These are phyloP conservation scores for Colletotrichum viniferum DNA, from an alignment of 2,329 filamentous ascomycete genomes.

Conservation along the genomic window DNA sequence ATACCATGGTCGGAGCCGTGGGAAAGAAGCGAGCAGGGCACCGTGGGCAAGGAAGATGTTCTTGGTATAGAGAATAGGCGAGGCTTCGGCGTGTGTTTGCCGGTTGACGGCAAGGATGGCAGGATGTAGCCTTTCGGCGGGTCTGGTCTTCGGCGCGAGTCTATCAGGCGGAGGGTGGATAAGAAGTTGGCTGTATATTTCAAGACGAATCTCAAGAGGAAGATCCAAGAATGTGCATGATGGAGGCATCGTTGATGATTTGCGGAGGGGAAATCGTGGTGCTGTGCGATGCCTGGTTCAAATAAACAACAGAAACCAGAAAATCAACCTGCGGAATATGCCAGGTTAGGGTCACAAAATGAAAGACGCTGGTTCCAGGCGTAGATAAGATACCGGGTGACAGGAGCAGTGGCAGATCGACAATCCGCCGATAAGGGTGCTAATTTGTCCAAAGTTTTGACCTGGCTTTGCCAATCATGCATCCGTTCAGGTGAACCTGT, in stretches of 20 bases:
- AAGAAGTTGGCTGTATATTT: constrained; percentile 50
- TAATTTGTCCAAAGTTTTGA: not conserved
- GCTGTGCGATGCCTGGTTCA: not conserved
- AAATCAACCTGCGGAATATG: not conserved
- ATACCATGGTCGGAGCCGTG: constrained; percentile 39
- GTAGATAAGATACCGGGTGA: not conserved
- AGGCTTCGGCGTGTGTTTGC: constrained; percentile 45
- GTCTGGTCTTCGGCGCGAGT: constrained; percentile 6
- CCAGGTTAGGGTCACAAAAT: not conserved
- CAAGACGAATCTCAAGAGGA: constrained; percentile 49
- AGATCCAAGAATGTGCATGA: constrained; percentile 39
- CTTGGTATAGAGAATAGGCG: constrained; percentile 43
- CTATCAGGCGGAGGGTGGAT: constrained; percentile 29
- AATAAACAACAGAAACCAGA: not conserved
- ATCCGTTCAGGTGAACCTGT: not conserved
- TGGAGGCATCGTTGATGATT: not conserved
- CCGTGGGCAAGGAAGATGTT: constrained; percentile 51
- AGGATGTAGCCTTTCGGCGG: constrained; percentile 31
- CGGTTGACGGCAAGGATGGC: constrained; percentile 44
- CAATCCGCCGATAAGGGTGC: not conserved
- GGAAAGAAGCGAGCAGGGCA: constrained; percentile 42
- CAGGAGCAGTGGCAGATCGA: not conserved
- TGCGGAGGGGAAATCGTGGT: not conserved
- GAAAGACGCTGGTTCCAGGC: not conserved
- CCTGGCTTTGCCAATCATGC: not conserved